Base-by-base conservation (phyloP, 345 rosid genomes). In the Gossypium rotundifolium region DNA sequence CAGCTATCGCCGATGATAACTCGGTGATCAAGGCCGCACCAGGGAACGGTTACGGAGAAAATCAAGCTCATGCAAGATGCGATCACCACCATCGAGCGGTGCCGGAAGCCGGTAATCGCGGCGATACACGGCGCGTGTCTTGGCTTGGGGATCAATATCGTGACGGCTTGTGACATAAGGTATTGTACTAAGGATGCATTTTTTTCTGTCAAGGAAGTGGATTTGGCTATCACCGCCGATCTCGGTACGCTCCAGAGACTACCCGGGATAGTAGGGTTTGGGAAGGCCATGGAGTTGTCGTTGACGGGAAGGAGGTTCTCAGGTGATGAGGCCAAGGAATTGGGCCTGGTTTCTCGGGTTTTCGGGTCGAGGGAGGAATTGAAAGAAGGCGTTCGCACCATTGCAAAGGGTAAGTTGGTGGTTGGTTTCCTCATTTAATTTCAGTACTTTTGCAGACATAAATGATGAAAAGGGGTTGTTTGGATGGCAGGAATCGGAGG, bases 211-310 rank as follows among this genome's bases (percentile, higher is more conserved):
- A 92, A 91, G 78, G 98, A 94, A 83, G 93, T 92, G 1, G 98
- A 91, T 77, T 20, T 91, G 74, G 98, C 86, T 11, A 82, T 94
- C 55, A 87, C 89, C 14, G 97, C 95, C 7, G 98, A 92, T 82
- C 84, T 92, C 4, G 97, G 98, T n/a, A 86, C 97, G 25, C 83
- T 94, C 0, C 97, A 94, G 88, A 76, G 98, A 69, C 58, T 94
- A 22, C 98, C 98, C 12, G 68, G 73, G 17, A 92, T 92, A 5
- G 90, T 94, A 13, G 98, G 95, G 49, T 79, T 72, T 23, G 97
- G 93, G 0, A 83, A 82, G 20, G 89, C 98, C 5, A 79, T 91
- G 87, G 97, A 90, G 13, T 69, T 92, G 78, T 86, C 96, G 11
- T 82, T 92, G 75, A 88, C 93, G 61, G 93, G 86, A 27, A 85